A percentile compares a stretch with the other conserved stretches of the same genome.
These are phyloP conservation scores for Diplodia seriata DNA, from an alignment of 2,329 filamentous ascomycete species.

Conservation along the genomic window DNA sequence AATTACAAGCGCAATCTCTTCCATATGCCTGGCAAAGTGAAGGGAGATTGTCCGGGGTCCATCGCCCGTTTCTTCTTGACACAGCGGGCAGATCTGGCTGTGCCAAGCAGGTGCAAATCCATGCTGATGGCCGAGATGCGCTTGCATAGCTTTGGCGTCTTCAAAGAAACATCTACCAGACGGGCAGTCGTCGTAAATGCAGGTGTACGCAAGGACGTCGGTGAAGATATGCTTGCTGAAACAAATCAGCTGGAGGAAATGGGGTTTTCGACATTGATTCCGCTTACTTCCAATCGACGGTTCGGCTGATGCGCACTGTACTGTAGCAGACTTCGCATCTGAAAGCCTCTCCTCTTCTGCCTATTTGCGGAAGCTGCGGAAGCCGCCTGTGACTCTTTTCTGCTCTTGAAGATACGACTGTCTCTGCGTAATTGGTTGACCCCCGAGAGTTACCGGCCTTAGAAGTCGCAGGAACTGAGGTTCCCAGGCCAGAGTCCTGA, in stretches of 20 bases:
- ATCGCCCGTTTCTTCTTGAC: constrained; percentile 34
- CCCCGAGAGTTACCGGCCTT: neutral
- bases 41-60: constrained; percentile 35
- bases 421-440: constrained; percentile 35
- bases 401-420: constrained; percentile 35
- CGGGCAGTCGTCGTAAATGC: constrained; percentile 35
- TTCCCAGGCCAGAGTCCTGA: constrained; percentile 35
- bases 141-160: constrained; percentile 35
- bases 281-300: constrained; percentile 38
- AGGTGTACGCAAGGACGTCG: constrained; percentile 39
- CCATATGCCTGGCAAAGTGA: constrained; percentile 40
- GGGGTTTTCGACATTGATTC: neutral
- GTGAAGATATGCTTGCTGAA: constrained; percentile 38
- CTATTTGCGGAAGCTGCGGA: constrained; percentile 37
- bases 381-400: constrained; percentile 35
- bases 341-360: constrained; percentile 36
- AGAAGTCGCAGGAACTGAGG: neutral
- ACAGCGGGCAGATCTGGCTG: constrained; percentile 36
- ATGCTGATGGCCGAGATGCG: constrained; percentile 38
- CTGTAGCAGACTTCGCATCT: constrained; percentile 38
- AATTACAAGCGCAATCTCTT: constrained; percentile 38
- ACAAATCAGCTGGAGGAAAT: neutral
- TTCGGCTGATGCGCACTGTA: constrained; percentile 34
- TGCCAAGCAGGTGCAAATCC: constrained; percentile 36
- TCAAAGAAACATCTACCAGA: constrained; percentile 35